Conservation (phyloP, 2,329 filamentous ascomycete species). For the Thermoascus crustaceus region DNA sequence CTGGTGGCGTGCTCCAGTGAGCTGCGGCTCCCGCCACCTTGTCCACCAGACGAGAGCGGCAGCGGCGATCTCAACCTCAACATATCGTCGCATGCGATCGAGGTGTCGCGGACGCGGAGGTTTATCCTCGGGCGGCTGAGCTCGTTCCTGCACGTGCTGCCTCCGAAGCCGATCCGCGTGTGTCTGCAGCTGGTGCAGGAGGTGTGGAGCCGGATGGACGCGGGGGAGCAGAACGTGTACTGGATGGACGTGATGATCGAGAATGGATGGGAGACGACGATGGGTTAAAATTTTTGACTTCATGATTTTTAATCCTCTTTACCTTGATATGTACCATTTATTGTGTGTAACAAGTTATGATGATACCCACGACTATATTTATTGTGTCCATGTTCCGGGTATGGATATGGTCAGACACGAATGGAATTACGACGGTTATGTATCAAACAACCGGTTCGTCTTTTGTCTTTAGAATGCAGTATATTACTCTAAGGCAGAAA, state of each 20-base stretch:
- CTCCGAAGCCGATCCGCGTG: conserved; percentile 44
- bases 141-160: conserved; percentile 39
- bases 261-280: conserved; percentile 49
- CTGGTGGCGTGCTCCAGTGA: conserved; percentile 45
- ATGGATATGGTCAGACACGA: too few species aligned
- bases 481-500: too few species aligned
- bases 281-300: conserved; percentile 39
- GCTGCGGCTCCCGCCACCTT: conserved; percentile 37
- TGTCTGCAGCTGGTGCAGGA: conserved; percentile 45
- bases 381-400: too few species aligned
- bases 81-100: conserved; percentile 34
- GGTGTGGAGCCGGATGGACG: conserved; percentile 46
- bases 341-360: too few species aligned
- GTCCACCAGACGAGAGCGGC: conserved; percentile 14
- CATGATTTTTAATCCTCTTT: too few species aligned
- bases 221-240: conserved; percentile 38
- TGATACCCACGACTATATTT: too few species aligned
- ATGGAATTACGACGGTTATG: too few species aligned
- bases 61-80: conserved; percentile 23
- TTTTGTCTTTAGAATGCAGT: too few species aligned
- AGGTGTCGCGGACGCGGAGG: conserved; percentile 40
- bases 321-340: too few species aligned
- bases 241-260: conserved; percentile 53
- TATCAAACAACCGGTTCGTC: too few species aligned
- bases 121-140: conserved; percentile 44